phyloP scores from a whole-genome alignment of 192 early-diverging fungal species.

The Chytriomyces confervae region DNA sequence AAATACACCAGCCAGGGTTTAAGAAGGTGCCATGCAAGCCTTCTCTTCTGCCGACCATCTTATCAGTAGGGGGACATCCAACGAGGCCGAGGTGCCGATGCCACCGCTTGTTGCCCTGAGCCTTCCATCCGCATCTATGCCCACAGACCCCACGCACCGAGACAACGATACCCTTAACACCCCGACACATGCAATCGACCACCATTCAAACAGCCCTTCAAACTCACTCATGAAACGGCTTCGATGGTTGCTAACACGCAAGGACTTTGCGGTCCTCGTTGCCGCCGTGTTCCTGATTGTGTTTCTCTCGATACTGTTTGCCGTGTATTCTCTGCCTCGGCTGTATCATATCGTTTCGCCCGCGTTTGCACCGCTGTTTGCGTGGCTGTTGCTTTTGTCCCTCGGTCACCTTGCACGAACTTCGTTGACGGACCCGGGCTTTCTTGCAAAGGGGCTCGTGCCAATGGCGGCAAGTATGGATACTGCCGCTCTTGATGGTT shows the following conservation, averaged over 20 bases:
- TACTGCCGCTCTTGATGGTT: neutral
- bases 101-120: no score
- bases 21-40: no score
- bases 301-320: conserved; percentile 30
- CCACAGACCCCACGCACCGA: no score
- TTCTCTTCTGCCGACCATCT: no score
- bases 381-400: conserved; percentile 40
- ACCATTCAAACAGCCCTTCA: no score
- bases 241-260: conserved; percentile 25
- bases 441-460: conserved; percentile 27
- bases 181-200: no score
- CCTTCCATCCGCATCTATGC: no score
- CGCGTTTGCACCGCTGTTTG: conserved; percentile 37
- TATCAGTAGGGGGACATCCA: no score
- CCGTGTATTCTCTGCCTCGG: conserved; percentile 36
- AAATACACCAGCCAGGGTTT: no score
- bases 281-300: conserved; percentile 40
- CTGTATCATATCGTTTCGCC: conserved; percentile 4
- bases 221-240: neutral
- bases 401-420: conserved; percentile 42
- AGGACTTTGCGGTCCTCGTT: conserved; percentile 42
- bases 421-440: conserved; percentile 52
- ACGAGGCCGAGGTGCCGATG: no score
- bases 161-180: no score
- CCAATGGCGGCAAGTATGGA: neutral